phyloP scores from a whole-genome alignment of 805 yeast genomes.

The Lipomyces oligophaga region DNA sequence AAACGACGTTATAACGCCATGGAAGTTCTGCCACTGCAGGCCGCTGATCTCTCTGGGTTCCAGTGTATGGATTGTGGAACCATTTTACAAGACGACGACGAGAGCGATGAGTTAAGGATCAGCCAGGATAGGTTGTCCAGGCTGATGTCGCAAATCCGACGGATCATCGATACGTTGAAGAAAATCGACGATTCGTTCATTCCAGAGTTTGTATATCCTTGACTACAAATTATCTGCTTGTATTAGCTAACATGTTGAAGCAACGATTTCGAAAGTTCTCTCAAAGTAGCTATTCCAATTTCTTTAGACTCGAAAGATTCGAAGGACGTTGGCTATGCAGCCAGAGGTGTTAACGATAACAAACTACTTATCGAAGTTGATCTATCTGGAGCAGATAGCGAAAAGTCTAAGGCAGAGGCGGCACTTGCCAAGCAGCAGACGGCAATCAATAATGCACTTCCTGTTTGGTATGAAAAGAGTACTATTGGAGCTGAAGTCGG shows the following conservation, averaged over 20 bases:
- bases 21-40: constrained; percentile 78
- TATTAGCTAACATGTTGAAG: constrained; percentile 5
- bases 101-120: constrained; percentile 72
- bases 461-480: constrained; percentile 91
- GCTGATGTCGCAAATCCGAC: constrained; percentile 85
- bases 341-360: constrained; percentile 38
- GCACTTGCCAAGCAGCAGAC: constrained; percentile 50
- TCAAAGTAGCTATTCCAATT: constrained; percentile 76
- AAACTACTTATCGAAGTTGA: constrained; percentile 85
- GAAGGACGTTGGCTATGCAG: constrained; percentile 43
- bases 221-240: background rate
- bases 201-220: constrained; percentile 50
- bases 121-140: constrained; percentile 77
- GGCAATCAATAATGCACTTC: constrained; percentile 88
- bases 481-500: constrained; percentile 65
- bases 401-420: constrained; percentile 68
- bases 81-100: constrained; percentile 78
- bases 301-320: constrained; percentile 56
- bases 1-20: constrained; percentile 73
- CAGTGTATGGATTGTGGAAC: constrained; percentile 81
- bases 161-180: constrained; percentile 76
- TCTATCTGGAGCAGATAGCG: constrained; percentile 43
- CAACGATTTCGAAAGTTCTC: constrained; percentile 81
- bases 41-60: constrained; percentile 76
- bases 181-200: constrained; percentile 74